Evolutionary conservation across 805 yeast species (phyloP).

Genomic region (Blastobotrys americana): DNA sequence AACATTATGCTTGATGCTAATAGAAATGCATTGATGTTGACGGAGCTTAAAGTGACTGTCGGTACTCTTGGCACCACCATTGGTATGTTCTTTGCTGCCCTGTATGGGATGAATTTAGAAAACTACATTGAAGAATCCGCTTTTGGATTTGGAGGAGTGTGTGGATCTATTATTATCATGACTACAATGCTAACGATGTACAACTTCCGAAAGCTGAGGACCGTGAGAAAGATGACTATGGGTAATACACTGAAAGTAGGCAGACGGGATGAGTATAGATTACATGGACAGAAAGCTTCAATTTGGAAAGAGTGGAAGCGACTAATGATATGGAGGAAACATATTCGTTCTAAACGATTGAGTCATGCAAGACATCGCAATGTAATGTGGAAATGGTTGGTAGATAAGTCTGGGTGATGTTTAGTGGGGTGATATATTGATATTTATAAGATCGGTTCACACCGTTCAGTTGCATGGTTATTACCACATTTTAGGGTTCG

Average conservation of each 20-base stretch:
- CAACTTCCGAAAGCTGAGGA: conserved; percentile 51
- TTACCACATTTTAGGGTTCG: too few species aligned
- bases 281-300: neutral
- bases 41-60: conserved; percentile 74
- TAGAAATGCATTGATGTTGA: conserved; percentile 81
- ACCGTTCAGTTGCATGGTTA: too few species aligned
- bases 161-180: conserved; percentile 48
- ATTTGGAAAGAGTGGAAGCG: neutral
- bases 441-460: too few species aligned
- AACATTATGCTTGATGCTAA: conserved; percentile 87
- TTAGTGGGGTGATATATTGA: too few species aligned
- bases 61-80: conserved; percentile 80
- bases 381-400: conserved; percentile 19
- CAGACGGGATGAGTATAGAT: neutral
- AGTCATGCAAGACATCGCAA: conserved; percentile 8
- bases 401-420: conserved; percentile 13
- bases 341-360: too few species aligned
- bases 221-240: conserved; percentile 66
- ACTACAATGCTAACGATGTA: conserved; percentile 41
- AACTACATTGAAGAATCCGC: conserved; percentile 81
- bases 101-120: conserved; percentile 93
- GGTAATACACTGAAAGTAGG: conserved; percentile 23
- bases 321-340: too few species aligned
- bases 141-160: conserved; percentile 55
- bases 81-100: conserved; percentile 78